Evolutionary conservation across 768 basidiomycete species (phyloP).

Genomic region (Psilocybe sp.): DNA sequence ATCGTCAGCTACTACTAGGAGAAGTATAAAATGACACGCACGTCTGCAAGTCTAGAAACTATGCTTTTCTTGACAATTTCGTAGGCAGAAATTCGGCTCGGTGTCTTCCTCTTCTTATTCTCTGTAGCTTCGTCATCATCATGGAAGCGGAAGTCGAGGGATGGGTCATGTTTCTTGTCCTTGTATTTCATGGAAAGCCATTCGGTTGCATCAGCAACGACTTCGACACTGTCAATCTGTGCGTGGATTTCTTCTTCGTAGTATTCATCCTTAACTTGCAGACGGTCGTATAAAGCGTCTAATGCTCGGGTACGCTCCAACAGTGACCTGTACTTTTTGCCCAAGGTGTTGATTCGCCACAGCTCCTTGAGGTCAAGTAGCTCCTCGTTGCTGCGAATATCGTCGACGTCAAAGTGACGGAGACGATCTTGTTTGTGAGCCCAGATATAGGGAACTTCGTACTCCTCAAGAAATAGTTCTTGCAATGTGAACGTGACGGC

Average conservation of each 20-base stretch:
- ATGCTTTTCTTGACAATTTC: constrained; percentile 81
- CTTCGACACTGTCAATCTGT: constrained; percentile 77
- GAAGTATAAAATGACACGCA: constrained; percentile 31
- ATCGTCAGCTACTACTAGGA: background rate
- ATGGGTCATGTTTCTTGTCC: constrained; percentile 59
- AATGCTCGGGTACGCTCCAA: constrained; percentile 70
- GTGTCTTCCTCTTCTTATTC: constrained; percentile 70
- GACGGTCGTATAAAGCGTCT: constrained; percentile 59
- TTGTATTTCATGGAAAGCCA: constrained; percentile 89
- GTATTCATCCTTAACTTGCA: constrained; percentile 71
- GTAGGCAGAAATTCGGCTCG: constrained; percentile 81
- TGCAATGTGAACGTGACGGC: constrained; percentile 79
- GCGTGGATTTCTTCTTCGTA: constrained; percentile 68
- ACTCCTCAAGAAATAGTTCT: constrained; percentile 82
- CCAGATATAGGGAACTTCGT: constrained; percentile 96
- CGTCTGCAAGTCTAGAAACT: constrained; percentile 76
- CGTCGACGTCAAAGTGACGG: constrained; percentile 70
- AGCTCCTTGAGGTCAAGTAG: constrained; percentile 78
- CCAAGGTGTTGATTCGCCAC: constrained; percentile 89
- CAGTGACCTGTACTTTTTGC: constrained; percentile 87
- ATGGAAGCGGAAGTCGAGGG: constrained; percentile 60
- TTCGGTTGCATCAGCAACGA: constrained; percentile 86
- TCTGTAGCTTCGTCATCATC: constrained; percentile 61
- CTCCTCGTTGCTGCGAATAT: constrained; percentile 59
- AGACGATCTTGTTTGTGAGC: constrained; percentile 91